Conservation (phyloP, 306 rosid genomes). For the Begonia peltatifolia region DNA sequence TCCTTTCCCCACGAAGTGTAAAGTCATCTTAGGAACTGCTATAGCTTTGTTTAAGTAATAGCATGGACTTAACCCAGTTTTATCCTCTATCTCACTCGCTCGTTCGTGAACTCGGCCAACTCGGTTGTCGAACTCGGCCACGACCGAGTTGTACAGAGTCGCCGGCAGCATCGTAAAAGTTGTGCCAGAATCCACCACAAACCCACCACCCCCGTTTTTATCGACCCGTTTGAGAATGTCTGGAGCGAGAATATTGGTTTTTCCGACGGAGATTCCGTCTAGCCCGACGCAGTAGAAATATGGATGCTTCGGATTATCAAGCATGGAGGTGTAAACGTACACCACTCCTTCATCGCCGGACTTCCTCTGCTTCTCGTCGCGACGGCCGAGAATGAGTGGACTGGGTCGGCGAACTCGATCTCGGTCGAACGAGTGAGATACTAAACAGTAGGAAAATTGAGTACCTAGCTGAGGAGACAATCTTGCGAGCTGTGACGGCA, state of each 20-base stretch:
- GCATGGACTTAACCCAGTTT: conserved; percentile 73
- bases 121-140: conserved; percentile 51
- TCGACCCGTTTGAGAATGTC: conserved; percentile 38
- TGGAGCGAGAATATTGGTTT: conserved; percentile 39
- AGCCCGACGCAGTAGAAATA: conserved; percentile 71
- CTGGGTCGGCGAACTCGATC: conserved; percentile 55
- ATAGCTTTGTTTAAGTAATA: conserved; percentile 26
- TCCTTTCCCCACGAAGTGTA: conserved; percentile 53
- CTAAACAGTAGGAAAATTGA: conserved; percentile 75
- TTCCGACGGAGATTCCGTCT: conserved; percentile 54
- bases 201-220: conserved; percentile 44
- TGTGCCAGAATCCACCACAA: conserved; percentile 89
- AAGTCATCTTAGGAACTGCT: conserved; percentile 39
- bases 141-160: conserved; percentile 43
- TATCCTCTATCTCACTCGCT: conserved; percentile 47
- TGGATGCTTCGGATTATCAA: conserved; percentile 69
- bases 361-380: conserved; percentile 16
- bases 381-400: conserved; percentile 74
- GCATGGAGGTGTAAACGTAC: conserved; percentile 65
- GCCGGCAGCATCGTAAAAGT: conserved; percentile 85
- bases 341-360: conserved; percentile 5
- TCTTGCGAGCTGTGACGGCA: conserved; percentile 61
- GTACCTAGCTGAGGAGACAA: conserved; percentile 57
- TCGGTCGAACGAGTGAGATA: conserved; percentile 63
- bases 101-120: conserved; percentile 42